Percentiles rank a stretch among this genome's conserved stretches.
Evolutionary conservation across 2,329 filamentous ascomycete species (phyloP).

Genomic region (Didymellaceae sp.): DNA sequence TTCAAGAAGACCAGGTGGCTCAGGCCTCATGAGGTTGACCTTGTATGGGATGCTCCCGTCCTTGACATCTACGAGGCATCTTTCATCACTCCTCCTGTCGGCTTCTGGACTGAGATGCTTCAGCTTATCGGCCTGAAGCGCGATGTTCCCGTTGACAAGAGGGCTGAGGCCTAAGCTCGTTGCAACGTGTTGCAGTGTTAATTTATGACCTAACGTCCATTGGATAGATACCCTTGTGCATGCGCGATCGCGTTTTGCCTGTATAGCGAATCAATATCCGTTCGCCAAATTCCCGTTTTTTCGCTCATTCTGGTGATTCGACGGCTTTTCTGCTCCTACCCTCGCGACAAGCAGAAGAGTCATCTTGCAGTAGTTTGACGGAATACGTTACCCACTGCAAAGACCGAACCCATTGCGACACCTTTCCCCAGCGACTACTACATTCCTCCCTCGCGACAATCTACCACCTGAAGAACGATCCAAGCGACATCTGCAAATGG

Average conservation of each 20-base stretch:
- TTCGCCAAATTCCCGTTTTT: constrained; percentile 12
- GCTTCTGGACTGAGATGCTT: constrained; percentile 46
- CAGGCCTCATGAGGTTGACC: constrained; percentile 58
- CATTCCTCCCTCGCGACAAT: not conserved
- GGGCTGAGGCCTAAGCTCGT: constrained; percentile 26
- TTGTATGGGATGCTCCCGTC: constrained; percentile 51
- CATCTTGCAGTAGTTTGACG: not conserved
- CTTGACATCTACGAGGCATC: constrained; percentile 49
- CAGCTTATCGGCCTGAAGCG: constrained; percentile 44
- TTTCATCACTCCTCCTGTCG: constrained; percentile 51
- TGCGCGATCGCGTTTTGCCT: constrained; percentile 10
- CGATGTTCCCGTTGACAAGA: constrained; percentile 38
- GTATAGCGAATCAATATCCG: constrained; percentile 30
- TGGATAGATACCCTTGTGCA: constrained; percentile 23
- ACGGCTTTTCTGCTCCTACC: constrained; percentile 15
- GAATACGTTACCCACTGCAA: not conserved
- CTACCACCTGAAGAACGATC: too few relatives aligned
- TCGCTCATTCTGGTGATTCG: constrained; percentile 15
- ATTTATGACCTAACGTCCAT: constrained; percentile 15
- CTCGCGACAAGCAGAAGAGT: constrained; percentile 27
- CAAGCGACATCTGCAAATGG: not conserved
- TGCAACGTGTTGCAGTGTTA: not conserved
- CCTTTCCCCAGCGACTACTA: not conserved
- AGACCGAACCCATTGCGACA: constrained; percentile 1
- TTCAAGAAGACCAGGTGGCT: constrained; percentile 63